Percentiles rank a stretch among this genome's conserved stretches.
phyloP scores from a whole-genome alignment of 208 protist species.

The Leishmania aethiopica region DNA sequence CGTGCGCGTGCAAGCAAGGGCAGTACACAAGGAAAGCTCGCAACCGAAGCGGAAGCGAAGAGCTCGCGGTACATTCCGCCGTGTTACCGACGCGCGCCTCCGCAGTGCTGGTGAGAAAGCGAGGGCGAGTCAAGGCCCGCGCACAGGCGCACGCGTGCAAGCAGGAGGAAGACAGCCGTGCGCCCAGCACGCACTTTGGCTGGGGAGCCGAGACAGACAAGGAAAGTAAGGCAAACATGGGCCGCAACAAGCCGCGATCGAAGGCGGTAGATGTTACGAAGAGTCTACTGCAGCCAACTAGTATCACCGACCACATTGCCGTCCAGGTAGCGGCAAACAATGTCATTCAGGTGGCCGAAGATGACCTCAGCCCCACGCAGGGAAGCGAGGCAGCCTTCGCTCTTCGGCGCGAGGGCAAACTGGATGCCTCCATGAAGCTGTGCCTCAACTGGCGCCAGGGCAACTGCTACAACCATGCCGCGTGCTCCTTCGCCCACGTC shows the following conservation, averaged over 20 bases:
- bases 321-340: slow-evolving; percentile 55
- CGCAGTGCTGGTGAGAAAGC: background rate
- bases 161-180: background rate
- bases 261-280: slow-evolving; percentile 86
- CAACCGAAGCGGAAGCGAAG: background rate
- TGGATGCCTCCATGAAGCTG: slow-evolving; percentile 67
- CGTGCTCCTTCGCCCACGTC: slow-evolving; percentile 82
- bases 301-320: slow-evolving; percentile 56
- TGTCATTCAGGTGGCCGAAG: slow-evolving; percentile 52
- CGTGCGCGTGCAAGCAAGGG: background rate
- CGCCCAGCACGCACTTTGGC: background rate
- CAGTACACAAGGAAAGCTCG: background rate
- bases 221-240: slow-evolving; percentile 8
- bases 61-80: background rate
- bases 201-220: background rate
- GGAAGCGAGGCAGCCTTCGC: slow-evolving; percentile 77
- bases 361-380: slow-evolving; percentile 81
- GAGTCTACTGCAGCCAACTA: slow-evolving; percentile 57
- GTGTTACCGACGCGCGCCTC: background rate
- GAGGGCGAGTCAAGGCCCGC: background rate
- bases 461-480: slow-evolving; percentile 69
- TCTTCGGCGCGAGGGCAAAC: slow-evolving; percentile 62
- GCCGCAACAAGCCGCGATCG: slow-evolving; percentile 37
- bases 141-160: background rate
- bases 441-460: slow-evolving; percentile 80